These are phyloP conservation scores for Trifolium fragiferum DNA, from an alignment of 306 rosid species.

Conservation along the genomic window DNA sequence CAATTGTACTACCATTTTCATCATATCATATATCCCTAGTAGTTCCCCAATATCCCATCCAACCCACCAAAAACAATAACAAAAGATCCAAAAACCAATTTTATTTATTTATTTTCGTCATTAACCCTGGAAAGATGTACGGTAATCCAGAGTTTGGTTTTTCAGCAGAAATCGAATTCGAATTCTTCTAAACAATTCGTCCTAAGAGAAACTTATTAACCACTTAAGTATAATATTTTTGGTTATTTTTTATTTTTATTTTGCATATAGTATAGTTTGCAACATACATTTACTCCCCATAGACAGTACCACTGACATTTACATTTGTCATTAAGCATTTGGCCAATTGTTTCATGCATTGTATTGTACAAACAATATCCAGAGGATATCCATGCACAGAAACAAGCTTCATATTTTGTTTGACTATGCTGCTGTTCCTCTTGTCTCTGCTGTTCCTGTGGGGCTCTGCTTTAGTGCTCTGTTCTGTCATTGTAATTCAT, in stretches of 20 bases:
- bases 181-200: no score
- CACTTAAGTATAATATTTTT: no score
- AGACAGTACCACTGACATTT: conserved; percentile 40
- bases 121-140: no score
- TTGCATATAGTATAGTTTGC: neutral
- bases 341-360: conserved; percentile 42
- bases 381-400: conserved; percentile 39
- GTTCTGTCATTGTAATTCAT: conserved; percentile 53
- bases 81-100: conserved; percentile 22
- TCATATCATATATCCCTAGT: conserved; percentile 15
- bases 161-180: no score
- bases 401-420: conserved; percentile 44
- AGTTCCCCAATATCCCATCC: conserved; percentile 32
- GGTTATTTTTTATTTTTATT: neutral
- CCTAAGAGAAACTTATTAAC: no score
- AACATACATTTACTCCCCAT: conserved; percentile 8
- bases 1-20: conserved; percentile 25
- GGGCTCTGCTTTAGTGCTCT: conserved; percentile 39
- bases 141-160: no score
- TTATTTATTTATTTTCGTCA: neutral
- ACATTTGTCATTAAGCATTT: conserved; percentile 40
- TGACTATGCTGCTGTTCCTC: conserved; percentile 38
- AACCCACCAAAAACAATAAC: conserved; percentile 22
- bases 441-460: conserved; percentile 14
- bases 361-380: conserved; percentile 32